These are phyloP conservation scores for Torrubiellomyces zombiae DNA, from an alignment of 2,329 filamentous ascomycete genomes.

Conservation along the genomic window DNA sequence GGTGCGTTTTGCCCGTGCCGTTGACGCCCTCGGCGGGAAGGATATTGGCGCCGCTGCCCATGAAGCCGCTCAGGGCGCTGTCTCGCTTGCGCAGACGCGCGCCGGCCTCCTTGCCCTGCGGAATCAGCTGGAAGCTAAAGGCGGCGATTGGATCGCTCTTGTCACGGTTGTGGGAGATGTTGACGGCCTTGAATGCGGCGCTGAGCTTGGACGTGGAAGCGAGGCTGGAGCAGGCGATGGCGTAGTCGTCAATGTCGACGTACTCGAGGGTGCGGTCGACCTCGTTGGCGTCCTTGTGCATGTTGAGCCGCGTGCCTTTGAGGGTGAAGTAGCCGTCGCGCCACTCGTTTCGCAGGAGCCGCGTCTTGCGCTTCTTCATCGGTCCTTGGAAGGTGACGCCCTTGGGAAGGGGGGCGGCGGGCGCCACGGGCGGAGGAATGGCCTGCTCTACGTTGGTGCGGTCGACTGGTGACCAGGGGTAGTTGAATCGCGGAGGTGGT, in stretches of 20 bases:
- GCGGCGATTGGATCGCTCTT: conserved; percentile 45
- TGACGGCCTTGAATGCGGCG: conserved; percentile 71
- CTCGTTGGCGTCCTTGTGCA: conserved; percentile 48
- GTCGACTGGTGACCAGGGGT: conserved; percentile 38
- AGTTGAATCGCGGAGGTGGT: conserved; percentile 36
- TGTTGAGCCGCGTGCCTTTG: conserved; percentile 54
- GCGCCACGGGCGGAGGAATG: conserved; percentile 19
- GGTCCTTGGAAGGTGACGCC: conserved; percentile 61
- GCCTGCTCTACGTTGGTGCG: conserved; percentile 27
- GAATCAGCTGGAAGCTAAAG: conserved; percentile 76
- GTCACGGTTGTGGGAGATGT: conserved; percentile 36
- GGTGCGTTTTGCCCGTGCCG: conserved; percentile 66
- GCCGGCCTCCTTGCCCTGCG: conserved; percentile 39
- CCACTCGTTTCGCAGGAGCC: conserved; percentile 85
- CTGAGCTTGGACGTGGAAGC: conserved; percentile 66
- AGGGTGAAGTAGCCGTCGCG: conserved; percentile 82
- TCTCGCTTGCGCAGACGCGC: conserved; percentile 36
- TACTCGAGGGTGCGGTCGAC: conserved; percentile 50
- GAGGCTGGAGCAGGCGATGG: conserved; percentile 66
- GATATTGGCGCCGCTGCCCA: conserved; percentile 9
- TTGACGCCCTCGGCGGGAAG: conserved; percentile 30
- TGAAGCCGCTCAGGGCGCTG: conserved; percentile 22
- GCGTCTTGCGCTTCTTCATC: conserved; percentile 88
- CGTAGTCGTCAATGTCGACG: conserved; percentile 79
- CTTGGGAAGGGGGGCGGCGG: conserved; percentile 21